A percentile compares a stretch with the other conserved stretches of the same genome.
These are phyloP conservation scores for Fraxinus nigra DNA, from an alignment of 305 asterid species.

Conservation along the genomic window DNA sequence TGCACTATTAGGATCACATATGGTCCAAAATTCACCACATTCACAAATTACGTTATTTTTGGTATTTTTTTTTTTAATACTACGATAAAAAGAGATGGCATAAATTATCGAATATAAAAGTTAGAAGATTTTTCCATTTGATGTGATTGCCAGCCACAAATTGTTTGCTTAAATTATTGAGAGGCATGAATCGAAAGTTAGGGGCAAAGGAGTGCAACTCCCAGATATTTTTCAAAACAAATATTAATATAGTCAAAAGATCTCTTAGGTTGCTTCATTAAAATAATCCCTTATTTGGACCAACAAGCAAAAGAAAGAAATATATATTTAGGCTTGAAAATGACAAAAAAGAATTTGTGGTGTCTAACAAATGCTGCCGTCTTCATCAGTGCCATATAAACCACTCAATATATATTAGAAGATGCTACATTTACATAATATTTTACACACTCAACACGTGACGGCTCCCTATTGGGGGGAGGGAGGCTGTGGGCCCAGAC, in stretches of 20 bases:
- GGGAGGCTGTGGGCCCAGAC: too few relatives aligned
- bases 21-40: neutral
- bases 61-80: neutral
- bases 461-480: too few relatives aligned
- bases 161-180: conserved; percentile 17
- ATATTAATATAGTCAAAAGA: conserved; percentile 4
- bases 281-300: neutral
- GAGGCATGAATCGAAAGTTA: neutral
- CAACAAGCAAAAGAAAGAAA: neutral
- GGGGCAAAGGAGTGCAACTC: neutral
- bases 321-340: conserved; percentile 8
- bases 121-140: neutral
- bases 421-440: too few relatives aligned
- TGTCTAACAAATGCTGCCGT: conserved; percentile 7
- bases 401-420: neutral
- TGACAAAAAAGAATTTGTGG: conserved; percentile 26
- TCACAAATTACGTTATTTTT: neutral
- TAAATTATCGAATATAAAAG: neutral
- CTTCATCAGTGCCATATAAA: neutral
- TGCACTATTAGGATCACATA: neutral
- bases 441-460: too few relatives aligned
- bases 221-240: conserved; percentile 22
- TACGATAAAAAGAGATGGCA: neutral
- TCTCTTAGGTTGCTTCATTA: neutral
- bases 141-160: conserved; percentile 26